phyloP scores from a whole-genome alignment of 2,329 filamentous ascomycete genomes.

The Fusarium oligoseptatum region DNA sequence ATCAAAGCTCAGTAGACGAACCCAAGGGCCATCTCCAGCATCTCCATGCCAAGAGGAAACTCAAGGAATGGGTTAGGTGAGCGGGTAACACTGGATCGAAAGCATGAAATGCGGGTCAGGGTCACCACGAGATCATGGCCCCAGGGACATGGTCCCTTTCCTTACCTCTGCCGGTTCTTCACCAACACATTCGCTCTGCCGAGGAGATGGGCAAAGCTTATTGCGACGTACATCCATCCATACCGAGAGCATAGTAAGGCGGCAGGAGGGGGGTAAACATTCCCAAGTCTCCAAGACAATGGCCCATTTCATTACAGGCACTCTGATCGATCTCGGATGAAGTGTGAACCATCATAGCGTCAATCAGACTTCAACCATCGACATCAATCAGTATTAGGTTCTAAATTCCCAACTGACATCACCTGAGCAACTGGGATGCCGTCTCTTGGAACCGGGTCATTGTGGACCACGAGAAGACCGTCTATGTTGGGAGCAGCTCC shows the following conservation, averaged over 20 bases:
- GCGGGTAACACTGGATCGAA: constrained; percentile 1
- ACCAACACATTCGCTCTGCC: neutral
- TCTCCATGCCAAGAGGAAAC: neutral
- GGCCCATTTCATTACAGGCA: neutral
- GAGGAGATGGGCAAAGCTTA: neutral
- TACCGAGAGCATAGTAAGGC: neutral
- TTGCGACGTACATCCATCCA: neutral
- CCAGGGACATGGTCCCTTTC: neutral
- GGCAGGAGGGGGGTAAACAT: neutral
- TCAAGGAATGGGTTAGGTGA: neutral
- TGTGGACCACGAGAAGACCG: too few relatives aligned
- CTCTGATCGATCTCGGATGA: neutral
- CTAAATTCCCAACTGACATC: neutral
- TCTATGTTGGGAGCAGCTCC: too few relatives aligned
- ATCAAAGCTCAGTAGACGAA: neutral
- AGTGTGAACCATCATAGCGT: neutral
- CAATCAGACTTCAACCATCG: neutral
- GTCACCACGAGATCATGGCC: neutral
- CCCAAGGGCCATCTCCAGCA: neutral
- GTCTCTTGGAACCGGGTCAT: too few relatives aligned
- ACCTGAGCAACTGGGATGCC: too few relatives aligned
- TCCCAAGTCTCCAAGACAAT: neutral
- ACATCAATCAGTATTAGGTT: neutral
- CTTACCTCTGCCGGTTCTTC: neutral
- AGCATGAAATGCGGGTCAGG: neutral